Evolutionary conservation across 169 alveolate genomes (phyloP).

Genomic region (Amoebophrya sp.): DNA sequence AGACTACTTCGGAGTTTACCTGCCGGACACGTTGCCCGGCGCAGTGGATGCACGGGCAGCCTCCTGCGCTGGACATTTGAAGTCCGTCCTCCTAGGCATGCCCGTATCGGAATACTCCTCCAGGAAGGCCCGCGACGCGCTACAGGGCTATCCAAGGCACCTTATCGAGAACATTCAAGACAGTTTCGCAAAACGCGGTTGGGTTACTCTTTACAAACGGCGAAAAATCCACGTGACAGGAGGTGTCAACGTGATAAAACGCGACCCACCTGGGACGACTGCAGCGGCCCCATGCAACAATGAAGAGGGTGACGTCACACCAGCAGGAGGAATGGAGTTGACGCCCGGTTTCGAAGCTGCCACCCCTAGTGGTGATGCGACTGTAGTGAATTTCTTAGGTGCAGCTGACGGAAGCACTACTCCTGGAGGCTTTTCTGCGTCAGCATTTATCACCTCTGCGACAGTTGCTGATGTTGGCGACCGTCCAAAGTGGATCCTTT

Average conservation of each 20-base stretch:
- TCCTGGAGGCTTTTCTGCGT: too few species aligned
- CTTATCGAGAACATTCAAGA: not conserved
- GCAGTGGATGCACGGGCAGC: not conserved
- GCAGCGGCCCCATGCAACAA: not conserved
- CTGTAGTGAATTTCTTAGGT: too few species aligned
- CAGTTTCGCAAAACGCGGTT: not conserved
- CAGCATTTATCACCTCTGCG: too few species aligned
- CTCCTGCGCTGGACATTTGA: not conserved
- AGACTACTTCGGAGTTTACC: not conserved
- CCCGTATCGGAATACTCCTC: not conserved
- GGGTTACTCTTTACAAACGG: not conserved
- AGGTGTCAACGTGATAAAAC: not conserved
- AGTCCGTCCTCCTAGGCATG: not conserved
- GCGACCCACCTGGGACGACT: not conserved
- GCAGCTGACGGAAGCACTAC: too few species aligned
- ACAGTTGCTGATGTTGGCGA: not conserved
- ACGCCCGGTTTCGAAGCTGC: too few species aligned
- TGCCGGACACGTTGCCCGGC: not conserved
- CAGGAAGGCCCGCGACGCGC: not conserved
- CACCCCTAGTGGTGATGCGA: too few species aligned
- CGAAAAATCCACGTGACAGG: not conserved
- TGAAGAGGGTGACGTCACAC: not conserved
- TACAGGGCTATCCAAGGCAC: not conserved
- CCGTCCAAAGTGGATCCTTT: not conserved
- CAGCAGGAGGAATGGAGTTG: not conserved